Conservation (phyloP, 2,329 filamentous ascomycete species). For the Epichloe elymi region DNA sequence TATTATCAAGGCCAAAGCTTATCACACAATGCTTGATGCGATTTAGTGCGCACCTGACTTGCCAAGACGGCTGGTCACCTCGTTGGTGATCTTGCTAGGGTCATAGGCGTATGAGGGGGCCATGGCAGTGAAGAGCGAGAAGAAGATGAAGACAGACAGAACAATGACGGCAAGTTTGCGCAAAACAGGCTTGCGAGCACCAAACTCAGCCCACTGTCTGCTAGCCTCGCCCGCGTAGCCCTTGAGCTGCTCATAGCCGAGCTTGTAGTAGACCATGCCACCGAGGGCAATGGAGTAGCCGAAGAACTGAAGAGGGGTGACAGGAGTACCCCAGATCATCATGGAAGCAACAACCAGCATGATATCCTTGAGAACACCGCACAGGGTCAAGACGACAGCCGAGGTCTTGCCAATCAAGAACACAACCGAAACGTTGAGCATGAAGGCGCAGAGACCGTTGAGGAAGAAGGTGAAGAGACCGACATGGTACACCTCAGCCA, state of each 20-base stretch:
- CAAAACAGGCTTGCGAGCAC: slow-evolving; percentile 59
- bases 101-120: slow-evolving; percentile 49
- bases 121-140: slow-evolving; percentile 56
- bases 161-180: slow-evolving; percentile 66
- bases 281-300: slow-evolving; percentile 69
- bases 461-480: slow-evolving; percentile 59
- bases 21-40: not conserved
- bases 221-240: slow-evolving; percentile 59
- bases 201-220: slow-evolving; percentile 79
- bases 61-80: slow-evolving; percentile 37
- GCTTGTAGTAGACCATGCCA: slow-evolving; percentile 74
- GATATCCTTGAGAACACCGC: slow-evolving; percentile 79
- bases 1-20: not conserved
- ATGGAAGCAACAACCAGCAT: slow-evolving; percentile 69
- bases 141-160: slow-evolving; percentile 47
- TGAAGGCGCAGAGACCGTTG: slow-evolving; percentile 67
- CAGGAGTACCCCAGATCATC: slow-evolving; percentile 67
- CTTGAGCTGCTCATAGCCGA: slow-evolving; percentile 71
- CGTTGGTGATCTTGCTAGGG: slow-evolving; percentile 33
- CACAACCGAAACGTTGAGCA: slow-evolving; percentile 74
- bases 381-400: slow-evolving; percentile 73
- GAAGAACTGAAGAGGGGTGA: slow-evolving; percentile 65
- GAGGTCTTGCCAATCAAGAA: slow-evolving; percentile 83
- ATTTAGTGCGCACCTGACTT: slow-evolving; percentile 15
- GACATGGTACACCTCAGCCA: slow-evolving; percentile 60